Evolutionary conservation across 2,329 filamentous ascomycete species (phyloP).

Genomic region (Parasarocladium wereldwijsianum): DNA sequence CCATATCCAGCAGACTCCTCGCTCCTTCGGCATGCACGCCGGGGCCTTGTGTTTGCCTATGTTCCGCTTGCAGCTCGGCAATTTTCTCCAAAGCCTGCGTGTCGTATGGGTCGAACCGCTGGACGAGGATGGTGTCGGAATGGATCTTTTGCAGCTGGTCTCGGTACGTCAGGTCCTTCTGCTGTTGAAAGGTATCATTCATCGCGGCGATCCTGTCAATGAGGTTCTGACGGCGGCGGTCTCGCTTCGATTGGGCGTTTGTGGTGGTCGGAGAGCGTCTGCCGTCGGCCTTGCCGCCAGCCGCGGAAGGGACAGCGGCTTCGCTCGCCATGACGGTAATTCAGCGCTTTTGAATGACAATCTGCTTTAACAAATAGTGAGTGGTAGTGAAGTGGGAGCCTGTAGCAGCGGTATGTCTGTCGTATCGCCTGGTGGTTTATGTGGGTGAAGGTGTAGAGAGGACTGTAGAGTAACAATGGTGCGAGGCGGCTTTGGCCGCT

Average conservation of each 20-base stretch:
- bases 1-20: conserved; percentile 52
- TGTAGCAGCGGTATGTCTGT: too few species aligned
- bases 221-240: conserved; percentile 75
- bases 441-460: too few species aligned
- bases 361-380: too few species aligned
- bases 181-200: conserved; percentile 62
- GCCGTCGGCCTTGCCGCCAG: conserved; percentile 17
- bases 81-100: conserved; percentile 60
- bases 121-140: conserved; percentile 73
- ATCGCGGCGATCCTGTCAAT: conserved; percentile 66
- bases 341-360: not conserved
- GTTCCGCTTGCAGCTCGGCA: conserved; percentile 42
- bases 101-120: conserved; percentile 69
- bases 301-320: conserved; percentile 15
- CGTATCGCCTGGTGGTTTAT: too few species aligned
- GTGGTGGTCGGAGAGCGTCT: conserved; percentile 20
- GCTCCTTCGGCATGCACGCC: conserved; percentile 25
- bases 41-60: conserved; percentile 29
- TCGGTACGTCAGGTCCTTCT: conserved; percentile 72
- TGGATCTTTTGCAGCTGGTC: conserved; percentile 87
- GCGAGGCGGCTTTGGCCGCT: too few species aligned
- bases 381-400: too few species aligned
- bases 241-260: conserved; percentile 59
- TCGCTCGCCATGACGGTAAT: conserved; percentile 23
- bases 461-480: too few species aligned